A percentile compares a stretch with the other conserved stretches of the same genome.
phyloP scores from a whole-genome alignment of 345 rosid species.

The Clarkia xantiana region DNA sequence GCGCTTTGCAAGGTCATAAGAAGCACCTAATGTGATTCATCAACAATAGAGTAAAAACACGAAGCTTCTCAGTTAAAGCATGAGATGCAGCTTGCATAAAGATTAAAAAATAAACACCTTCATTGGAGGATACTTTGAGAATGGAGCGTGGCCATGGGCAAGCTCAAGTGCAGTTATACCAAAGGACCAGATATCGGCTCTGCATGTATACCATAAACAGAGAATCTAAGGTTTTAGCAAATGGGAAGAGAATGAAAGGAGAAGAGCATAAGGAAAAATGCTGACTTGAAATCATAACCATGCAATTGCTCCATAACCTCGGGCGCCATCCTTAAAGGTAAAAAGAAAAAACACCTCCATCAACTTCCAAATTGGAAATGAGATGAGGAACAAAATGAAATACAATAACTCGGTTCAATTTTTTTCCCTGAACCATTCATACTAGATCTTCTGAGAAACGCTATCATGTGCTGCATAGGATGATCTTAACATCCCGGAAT shows the following conservation, averaged over 20 bases:
- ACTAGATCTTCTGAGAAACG: too few species aligned
- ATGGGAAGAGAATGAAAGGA: background rate
- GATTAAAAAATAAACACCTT: constrained; percentile 38
- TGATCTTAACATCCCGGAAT: too few species aligned
- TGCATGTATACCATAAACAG: constrained; percentile 22
- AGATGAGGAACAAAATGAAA: too few species aligned
- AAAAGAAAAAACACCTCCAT: background rate
- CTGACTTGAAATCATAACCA: constrained; percentile 94
- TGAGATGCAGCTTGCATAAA: background rate
- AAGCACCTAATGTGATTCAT: constrained; percentile 44
- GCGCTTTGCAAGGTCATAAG: constrained; percentile 99
- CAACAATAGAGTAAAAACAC: constrained; percentile 14
- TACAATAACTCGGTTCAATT: too few species aligned
- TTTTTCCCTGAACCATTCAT: too few species aligned
- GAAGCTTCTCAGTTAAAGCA: constrained; percentile 1
- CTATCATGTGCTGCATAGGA: too few species aligned
- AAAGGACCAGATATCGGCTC: constrained; percentile 99
- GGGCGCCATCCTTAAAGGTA: constrained; percentile 88
- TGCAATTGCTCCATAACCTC: constrained; percentile 99
- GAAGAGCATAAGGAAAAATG: constrained; percentile 7
- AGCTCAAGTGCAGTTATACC: constrained; percentile 99
- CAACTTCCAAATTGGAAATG: background rate
- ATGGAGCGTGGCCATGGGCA: constrained; percentile 99
- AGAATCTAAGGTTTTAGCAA: constrained; percentile 7
- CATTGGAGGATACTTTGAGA: constrained; percentile 98